These are phyloP conservation scores for Aspergillus melleus DNA, from an alignment of 2,329 filamentous ascomycete species.

Conservation along the genomic window DNA sequence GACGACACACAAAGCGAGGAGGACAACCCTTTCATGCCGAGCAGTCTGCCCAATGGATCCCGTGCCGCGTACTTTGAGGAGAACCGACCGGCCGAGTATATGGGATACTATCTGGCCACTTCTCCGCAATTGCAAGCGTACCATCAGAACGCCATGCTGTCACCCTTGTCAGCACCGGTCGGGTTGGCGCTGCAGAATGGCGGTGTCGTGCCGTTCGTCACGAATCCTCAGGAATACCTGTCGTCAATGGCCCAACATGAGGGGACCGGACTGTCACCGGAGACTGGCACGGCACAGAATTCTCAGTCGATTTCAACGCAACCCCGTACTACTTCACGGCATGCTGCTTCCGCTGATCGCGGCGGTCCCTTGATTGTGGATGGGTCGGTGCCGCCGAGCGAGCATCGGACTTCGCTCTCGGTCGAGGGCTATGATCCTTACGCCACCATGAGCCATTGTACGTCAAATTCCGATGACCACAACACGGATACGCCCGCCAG, in stretches of 20 bases:
- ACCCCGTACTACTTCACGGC: constrained; percentile 27
- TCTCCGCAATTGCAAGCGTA: constrained; percentile 45
- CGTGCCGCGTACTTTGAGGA: constrained; percentile 38
- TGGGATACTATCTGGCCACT: constrained; percentile 48
- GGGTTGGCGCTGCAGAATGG: constrained; percentile 42
- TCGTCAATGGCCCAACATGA: constrained; percentile 28
- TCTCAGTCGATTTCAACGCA: constrained; percentile 22
- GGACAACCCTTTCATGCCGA: constrained; percentile 30
- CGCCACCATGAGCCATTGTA: constrained; percentile 38
- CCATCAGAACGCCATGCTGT: constrained; percentile 40
- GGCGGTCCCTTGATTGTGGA: constrained; percentile 48
- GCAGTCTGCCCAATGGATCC: constrained; percentile 36
- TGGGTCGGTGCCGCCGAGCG: constrained; percentile 45
- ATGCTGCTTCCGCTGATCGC: constrained; percentile 29
- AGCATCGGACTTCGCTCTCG: constrained; percentile 33
- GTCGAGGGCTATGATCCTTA: constrained; percentile 39
- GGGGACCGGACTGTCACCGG: constrained; percentile 20
- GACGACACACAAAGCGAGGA: constrained; percentile 36
- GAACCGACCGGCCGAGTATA: constrained; percentile 42
- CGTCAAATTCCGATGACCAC: constrained; percentile 42
- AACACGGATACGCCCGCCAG: constrained; percentile 39
- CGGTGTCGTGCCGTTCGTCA: constrained; percentile 34
- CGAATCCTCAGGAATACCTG: constrained; percentile 36
- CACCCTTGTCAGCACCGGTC: constrained; percentile 39
- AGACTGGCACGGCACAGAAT: constrained; percentile 23